Conservation (phyloP, 495 filamentous ascomycete species). For the Aspergillus coremiiformis region DNA sequence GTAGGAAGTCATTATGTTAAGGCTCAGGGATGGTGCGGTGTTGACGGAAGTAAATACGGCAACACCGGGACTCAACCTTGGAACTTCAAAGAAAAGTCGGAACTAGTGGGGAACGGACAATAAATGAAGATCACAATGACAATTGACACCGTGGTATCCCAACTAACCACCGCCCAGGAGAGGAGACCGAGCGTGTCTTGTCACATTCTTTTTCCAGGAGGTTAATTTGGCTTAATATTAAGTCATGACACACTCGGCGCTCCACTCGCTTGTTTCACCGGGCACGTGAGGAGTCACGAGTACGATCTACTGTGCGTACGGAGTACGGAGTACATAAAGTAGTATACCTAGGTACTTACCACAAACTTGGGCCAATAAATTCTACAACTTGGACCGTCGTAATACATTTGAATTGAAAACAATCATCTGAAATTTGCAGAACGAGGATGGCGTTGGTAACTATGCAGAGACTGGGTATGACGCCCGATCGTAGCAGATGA, state of each 20-base stretch:
- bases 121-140: neutral
- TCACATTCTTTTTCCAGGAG: neutral
- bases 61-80: too few species aligned
- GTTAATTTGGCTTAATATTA: slow-evolving; percentile 1
- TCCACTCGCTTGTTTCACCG: slow-evolving; percentile 9
- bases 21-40: slow-evolving; percentile 1
- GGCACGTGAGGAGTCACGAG: slow-evolving; percentile 11
- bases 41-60: neutral
- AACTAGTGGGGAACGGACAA: neutral
- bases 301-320: too few species aligned
- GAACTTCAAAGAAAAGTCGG: neutral
- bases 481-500: slow-evolving; percentile 28
- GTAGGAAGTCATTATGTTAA: slow-evolving; percentile 63
- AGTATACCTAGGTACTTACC: too few species aligned
- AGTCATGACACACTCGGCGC: neutral
- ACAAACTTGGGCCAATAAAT: too few species aligned
- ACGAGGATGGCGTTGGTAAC: slow-evolving; percentile 13
- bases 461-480: slow-evolving; percentile 36
- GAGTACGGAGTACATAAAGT: neutral
- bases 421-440: slow-evolving; percentile 7
- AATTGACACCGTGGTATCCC: neutral
- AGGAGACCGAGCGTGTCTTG: neutral
- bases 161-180: neutral
- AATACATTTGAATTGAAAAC: too few species aligned
- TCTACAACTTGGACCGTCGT: too few species aligned